Conservation (phyloP, 78 protist species). For the Protostelium mycophagum region DNA sequence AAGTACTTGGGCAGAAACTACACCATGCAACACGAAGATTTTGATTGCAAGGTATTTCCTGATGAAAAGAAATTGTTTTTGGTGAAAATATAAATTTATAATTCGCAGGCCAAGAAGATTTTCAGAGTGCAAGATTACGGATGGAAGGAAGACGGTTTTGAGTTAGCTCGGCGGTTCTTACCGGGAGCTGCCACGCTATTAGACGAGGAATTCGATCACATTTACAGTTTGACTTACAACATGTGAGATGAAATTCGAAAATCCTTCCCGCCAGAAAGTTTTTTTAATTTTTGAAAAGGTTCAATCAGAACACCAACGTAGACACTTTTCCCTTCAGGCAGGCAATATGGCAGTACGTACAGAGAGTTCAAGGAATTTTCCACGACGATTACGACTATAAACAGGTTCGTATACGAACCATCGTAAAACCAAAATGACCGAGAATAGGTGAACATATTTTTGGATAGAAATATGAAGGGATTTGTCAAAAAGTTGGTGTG, state of each 20-base stretch:
- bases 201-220: constrained; percentile 61
- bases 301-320: constrained; percentile 38
- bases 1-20: background rate
- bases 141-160: constrained; percentile 72
- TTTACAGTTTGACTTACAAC: constrained; percentile 62
- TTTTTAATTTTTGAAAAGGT: background rate
- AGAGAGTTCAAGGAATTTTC: constrained; percentile 66
- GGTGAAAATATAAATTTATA: too few relatives aligned
- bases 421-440: background rate
- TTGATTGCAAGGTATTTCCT: background rate
- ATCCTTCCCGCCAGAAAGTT: too few relatives aligned
- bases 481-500: constrained; percentile 72
- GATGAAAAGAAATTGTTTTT: background rate
- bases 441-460: constrained; percentile 48
- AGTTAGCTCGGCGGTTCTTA: constrained; percentile 47
- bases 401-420: background rate
- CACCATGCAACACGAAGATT: background rate
- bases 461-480: constrained; percentile 44
- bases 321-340: constrained; percentile 69
- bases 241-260: background rate
- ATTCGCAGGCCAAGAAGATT: background rate
- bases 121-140: constrained; percentile 60
- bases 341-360: constrained; percentile 78
- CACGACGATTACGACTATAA: constrained; percentile 75
- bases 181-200: constrained; percentile 61